Percentiles rank a stretch among this genome's conserved stretches.
These are phyloP conservation scores for Trichoderma brevicompactum DNA, from an alignment of 2,329 filamentous ascomycete genomes.

Conservation along the genomic window DNA sequence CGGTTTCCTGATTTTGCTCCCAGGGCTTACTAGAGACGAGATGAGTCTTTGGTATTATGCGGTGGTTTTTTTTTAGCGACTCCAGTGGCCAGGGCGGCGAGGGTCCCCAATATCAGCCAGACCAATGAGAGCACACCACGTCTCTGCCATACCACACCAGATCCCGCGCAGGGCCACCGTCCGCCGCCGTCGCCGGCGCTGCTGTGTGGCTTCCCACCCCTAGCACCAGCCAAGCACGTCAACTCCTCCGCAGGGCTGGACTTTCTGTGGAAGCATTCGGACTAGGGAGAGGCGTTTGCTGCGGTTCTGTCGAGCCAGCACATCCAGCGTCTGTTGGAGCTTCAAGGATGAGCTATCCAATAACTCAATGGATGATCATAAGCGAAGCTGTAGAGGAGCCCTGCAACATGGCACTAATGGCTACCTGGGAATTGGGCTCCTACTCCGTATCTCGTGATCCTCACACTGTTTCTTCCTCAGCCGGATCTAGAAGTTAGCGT, in stretches of 20 bases:
- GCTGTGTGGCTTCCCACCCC: conserved; percentile 24
- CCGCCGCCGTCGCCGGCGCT: conserved; percentile 24
- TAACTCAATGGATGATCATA: conserved; percentile 21
- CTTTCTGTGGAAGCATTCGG: conserved; percentile 8
- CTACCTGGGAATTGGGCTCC: conserved; percentile 17
- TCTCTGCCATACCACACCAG: conserved; percentile 39
- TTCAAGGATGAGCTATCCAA: conserved; percentile 25
- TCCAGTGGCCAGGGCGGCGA: conserved; percentile 27
- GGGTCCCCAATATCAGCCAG: conserved; percentile 32
- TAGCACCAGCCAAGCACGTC: conserved; percentile 28
- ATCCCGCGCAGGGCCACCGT: conserved; percentile 34
- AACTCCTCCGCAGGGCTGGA: conserved; percentile 26
- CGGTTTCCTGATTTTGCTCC: conserved; percentile 22
- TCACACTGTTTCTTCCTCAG: conserved; percentile 16
- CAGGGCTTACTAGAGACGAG: conserved; percentile 26
- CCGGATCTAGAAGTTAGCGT: neutral
- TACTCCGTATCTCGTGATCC: conserved; percentile 1
- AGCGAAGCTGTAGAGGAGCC: conserved; percentile 27
- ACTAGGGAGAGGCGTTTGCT: conserved; percentile 9
- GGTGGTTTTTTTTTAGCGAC: conserved; percentile 27
- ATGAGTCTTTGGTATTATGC: conserved; percentile 26
- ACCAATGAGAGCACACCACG: conserved; percentile 45
- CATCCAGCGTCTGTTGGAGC: conserved; percentile 28
- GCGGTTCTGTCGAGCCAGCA: conserved; percentile 29
- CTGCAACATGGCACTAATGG: conserved; percentile 17